Percentiles rank a stretch among this genome's conserved stretches.
Evolutionary conservation across 345 rosid species (phyloP).

Genomic region (Microcos paniculata): DNA sequence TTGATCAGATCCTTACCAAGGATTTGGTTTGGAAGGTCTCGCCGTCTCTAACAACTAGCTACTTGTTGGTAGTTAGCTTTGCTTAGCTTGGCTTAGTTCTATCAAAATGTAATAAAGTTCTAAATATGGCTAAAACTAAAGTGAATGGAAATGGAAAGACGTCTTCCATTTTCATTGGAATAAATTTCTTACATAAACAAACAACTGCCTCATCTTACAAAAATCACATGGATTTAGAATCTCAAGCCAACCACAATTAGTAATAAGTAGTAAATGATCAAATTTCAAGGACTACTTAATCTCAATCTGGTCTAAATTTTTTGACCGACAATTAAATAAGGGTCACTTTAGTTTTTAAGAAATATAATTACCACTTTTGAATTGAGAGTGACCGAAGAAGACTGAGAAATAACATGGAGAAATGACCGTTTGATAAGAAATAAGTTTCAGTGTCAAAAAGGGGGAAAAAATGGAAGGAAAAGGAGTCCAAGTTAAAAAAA

Average conservation of each 20-base stretch:
- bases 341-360: too few relatives aligned
- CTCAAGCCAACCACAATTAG: background rate
- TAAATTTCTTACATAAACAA: background rate
- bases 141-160: background rate
- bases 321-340: too few relatives aligned
- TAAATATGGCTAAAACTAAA: background rate
- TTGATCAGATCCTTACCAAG: conserved; percentile 2
- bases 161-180: background rate
- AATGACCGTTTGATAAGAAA: background rate
- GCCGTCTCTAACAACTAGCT: background rate
- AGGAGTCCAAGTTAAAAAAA: background rate
- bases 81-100: background rate
- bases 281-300: too few relatives aligned
- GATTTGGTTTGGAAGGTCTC: background rate
- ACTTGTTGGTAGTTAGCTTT: background rate
- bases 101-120: background rate
- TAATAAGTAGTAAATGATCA: too few relatives aligned
- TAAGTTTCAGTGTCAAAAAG: conserved; percentile 3
- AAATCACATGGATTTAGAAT: background rate
- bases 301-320: too few relatives aligned
- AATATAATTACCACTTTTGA: too few relatives aligned
- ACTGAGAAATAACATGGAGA: background rate
- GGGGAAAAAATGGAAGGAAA: background rate
- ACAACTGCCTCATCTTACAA: background rate
- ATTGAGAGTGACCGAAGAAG: background rate